phyloP scores from a whole-genome alignment of 257 asterid species.

The Solanum corneliomulleri region DNA sequence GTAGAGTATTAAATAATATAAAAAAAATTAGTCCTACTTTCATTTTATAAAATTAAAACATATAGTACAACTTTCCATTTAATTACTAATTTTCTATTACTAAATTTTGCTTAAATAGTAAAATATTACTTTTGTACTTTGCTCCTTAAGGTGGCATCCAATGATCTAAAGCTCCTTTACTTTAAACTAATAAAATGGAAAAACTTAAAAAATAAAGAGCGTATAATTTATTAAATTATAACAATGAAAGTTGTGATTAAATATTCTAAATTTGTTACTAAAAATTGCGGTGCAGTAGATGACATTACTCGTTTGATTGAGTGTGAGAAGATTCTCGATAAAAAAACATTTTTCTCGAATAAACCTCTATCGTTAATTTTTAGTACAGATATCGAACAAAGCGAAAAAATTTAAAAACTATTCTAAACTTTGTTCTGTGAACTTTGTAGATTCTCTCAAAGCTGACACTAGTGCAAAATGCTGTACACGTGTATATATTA shows the following conservation, averaged over 20 bases:
- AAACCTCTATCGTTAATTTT: accelerated
- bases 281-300: too few species aligned
- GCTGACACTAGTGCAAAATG: background rate
- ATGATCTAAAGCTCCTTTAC: background rate
- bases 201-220: background rate
- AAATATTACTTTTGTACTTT: background rate
- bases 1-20: background rate
- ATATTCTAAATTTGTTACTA: too few species aligned
- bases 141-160: background rate
- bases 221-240: background rate
- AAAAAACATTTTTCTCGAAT: accelerated
- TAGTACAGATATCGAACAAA: accelerated
- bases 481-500: background rate
- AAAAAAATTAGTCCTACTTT: background rate
- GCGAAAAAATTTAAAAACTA: accelerated
- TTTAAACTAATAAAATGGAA: background rate
- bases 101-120: background rate
- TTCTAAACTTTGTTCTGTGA: background rate
- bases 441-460: background rate
- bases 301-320: too few species aligned
- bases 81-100: background rate
- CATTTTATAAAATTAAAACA: background rate
- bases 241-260: background rate
- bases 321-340: too few species aligned
- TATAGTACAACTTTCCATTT: background rate